These are phyloP conservation scores for Suillus sp. DNA, from an alignment of 768 basidiomycete genomes.

Conservation along the genomic window DNA sequence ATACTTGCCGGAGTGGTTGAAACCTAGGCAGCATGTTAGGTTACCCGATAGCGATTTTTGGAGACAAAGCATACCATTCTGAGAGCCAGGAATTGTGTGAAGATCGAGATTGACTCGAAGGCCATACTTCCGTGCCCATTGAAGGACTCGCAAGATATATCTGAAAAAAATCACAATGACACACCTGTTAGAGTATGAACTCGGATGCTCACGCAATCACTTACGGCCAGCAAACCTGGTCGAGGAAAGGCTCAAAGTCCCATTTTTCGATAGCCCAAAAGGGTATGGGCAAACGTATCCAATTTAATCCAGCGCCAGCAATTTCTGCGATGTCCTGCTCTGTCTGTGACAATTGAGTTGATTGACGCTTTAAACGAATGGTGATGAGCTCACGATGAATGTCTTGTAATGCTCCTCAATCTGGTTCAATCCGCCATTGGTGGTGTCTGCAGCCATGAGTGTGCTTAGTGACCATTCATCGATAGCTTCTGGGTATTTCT, in stretches of 20 bases:
- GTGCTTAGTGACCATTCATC: constrained; percentile 73
- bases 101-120: constrained; percentile 82
- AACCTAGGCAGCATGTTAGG: constrained; percentile 36
- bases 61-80: constrained; percentile 53
- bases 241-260: constrained; percentile 75
- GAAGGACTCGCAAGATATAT: constrained; percentile 73
- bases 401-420: constrained; percentile 80
- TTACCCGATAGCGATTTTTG: neutral
- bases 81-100: constrained; percentile 77
- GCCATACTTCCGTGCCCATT: constrained; percentile 90
- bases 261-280: constrained; percentile 87
- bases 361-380: constrained; percentile 2
- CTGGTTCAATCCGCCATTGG: constrained; percentile 58
- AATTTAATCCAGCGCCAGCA: constrained; percentile 85
- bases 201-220: constrained; percentile 22
- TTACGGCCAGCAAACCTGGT: constrained; percentile 73
- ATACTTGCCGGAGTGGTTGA: constrained; percentile 61
- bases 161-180: constrained; percentile 30
- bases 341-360: constrained; percentile 49
- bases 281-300: constrained; percentile 76
- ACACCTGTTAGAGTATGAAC: neutral
- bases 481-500: constrained; percentile 54
- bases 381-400: constrained; percentile 63
- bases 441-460: constrained; percentile 67
- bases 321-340: constrained; percentile 90